Conservation (phyloP, 352 stramenopile genomes). For the Phytophthora lateralis region DNA sequence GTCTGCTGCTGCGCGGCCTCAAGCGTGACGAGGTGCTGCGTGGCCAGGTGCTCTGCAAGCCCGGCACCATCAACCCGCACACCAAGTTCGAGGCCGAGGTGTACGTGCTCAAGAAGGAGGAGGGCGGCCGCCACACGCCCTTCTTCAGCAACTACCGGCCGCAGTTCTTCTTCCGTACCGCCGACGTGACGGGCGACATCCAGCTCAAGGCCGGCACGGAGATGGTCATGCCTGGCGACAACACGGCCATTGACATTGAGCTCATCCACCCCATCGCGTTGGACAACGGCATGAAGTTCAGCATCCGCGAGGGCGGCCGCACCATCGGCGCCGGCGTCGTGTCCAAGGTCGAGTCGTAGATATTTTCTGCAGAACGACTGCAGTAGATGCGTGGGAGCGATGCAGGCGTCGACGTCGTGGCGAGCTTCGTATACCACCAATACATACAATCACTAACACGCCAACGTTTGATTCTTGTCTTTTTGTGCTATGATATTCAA, state of each 20-base stretch:
- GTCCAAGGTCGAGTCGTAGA: constrained; percentile 89
- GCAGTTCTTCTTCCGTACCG: constrained; percentile 98
- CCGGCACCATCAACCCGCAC: constrained; percentile 85
- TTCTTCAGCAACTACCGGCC: constrained; percentile 98
- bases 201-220: constrained; percentile 80
- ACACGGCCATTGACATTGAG: constrained; percentile 92
- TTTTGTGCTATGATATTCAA: too few species aligned
- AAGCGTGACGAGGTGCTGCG: constrained; percentile 95
- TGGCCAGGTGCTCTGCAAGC: constrained; percentile 91
- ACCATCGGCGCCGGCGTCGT: constrained; percentile 96
- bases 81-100: constrained; percentile 96
- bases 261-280: constrained; percentile 93
- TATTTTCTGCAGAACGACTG: constrained; percentile 29
- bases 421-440: constrained; percentile 22
- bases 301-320: constrained; percentile 95
- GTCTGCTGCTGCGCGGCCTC: constrained; percentile 92
- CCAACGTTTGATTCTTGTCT: background rate
- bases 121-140: constrained; percentile 96
- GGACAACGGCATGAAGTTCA: constrained; percentile 94
- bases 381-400: constrained; percentile 27
- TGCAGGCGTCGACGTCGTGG: constrained; percentile 13
- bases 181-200: constrained; percentile 94
- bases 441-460: constrained; percentile 27
- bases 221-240: constrained; percentile 98
- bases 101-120: constrained; percentile 96